Conservation (phyloP, 2,329 filamentous ascomycete species). For the Thermothelomyces thermophilus region DNA sequence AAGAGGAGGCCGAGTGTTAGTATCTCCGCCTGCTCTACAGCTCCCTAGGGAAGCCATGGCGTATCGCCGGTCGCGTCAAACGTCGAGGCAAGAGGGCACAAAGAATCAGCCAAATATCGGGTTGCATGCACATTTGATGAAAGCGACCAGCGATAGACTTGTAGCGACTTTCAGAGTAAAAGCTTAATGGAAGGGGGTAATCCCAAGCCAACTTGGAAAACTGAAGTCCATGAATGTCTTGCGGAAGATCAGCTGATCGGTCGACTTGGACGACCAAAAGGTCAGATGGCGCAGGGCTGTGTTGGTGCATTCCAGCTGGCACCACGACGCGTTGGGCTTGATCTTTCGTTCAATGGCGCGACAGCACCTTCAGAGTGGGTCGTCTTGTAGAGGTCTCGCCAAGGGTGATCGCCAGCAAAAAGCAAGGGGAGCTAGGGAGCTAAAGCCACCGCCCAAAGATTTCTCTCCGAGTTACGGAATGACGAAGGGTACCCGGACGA, state of each 20-base stretch:
- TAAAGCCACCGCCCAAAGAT: too few relatives aligned
- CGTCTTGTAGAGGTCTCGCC: not conserved
- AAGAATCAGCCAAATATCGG: not conserved
- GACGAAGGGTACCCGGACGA: too few relatives aligned
- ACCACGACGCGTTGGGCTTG: too few relatives aligned
- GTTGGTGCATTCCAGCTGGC: too few relatives aligned
- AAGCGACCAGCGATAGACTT: not conserved
- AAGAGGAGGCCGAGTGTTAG: not conserved
- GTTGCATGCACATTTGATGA: not conserved
- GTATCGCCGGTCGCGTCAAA: not conserved
- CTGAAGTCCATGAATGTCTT: too few relatives aligned
- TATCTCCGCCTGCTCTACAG: not conserved
- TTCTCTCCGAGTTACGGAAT: not conserved
- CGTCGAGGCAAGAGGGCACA: not conserved
- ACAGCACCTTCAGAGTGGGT: too few relatives aligned
- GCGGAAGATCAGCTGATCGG: too few relatives aligned
- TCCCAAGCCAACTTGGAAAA: too few relatives aligned
- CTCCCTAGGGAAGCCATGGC: not conserved
- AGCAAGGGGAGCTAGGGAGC: conserved; percentile 19
- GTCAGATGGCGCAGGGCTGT: too few relatives aligned
- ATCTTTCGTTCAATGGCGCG: not conserved
- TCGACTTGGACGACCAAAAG: too few relatives aligned
- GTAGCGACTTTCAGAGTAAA: not conserved
- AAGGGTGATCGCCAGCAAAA: conserved; percentile 7
- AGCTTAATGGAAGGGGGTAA: too few relatives aligned